Evolutionary conservation across 2,329 filamentous ascomycete species (phyloP).

Genomic region (Diaporthe sp.): DNA sequence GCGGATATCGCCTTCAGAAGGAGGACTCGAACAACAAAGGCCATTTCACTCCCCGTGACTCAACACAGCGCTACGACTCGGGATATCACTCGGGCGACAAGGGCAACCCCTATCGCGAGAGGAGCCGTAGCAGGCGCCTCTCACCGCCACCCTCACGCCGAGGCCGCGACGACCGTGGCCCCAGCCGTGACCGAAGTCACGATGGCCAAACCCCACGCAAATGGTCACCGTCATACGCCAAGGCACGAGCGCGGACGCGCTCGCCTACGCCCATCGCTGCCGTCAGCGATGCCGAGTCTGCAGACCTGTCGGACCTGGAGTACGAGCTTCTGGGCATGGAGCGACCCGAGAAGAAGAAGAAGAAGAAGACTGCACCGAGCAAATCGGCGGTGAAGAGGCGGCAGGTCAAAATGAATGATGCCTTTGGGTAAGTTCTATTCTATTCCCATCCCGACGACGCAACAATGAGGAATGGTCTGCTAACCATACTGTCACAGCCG

Average conservation of each 20-base stretch:
- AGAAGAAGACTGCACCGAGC: slow-evolving; percentile 31
- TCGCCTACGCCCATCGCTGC: slow-evolving; percentile 23
- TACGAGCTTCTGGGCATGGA: slow-evolving; percentile 42
- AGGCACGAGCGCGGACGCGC: slow-evolving; percentile 26
- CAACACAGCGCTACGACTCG: slow-evolving; percentile 41
- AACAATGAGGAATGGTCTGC: background rate
- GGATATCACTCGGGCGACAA: slow-evolving; percentile 39
- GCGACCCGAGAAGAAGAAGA: slow-evolving; percentile 33
- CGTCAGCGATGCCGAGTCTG: slow-evolving; percentile 38
- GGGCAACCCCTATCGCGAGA: slow-evolving; percentile 25
- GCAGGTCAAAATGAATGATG: slow-evolving; percentile 38
- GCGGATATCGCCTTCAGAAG: slow-evolving; percentile 35
- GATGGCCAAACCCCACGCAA: slow-evolving; percentile 19
- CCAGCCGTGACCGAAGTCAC: slow-evolving; percentile 12
- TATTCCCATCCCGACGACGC: background rate
- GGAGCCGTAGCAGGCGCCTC: slow-evolving; percentile 27
- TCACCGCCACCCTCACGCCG: slow-evolving; percentile 37
- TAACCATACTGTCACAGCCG: slow-evolving; percentile 14
- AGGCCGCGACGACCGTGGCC: slow-evolving; percentile 26
- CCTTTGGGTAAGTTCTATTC: slow-evolving; percentile 37
- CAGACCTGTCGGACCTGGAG: slow-evolving; percentile 41
- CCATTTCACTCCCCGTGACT: slow-evolving; percentile 29
- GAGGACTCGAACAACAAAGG: slow-evolving; percentile 21
- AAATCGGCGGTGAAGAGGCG: slow-evolving; percentile 31
- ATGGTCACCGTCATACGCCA: slow-evolving; percentile 31